These are phyloP conservation scores for Mycena epipterygia DNA, from an alignment of 768 basidiomycete species.

Conservation along the genomic window DNA sequence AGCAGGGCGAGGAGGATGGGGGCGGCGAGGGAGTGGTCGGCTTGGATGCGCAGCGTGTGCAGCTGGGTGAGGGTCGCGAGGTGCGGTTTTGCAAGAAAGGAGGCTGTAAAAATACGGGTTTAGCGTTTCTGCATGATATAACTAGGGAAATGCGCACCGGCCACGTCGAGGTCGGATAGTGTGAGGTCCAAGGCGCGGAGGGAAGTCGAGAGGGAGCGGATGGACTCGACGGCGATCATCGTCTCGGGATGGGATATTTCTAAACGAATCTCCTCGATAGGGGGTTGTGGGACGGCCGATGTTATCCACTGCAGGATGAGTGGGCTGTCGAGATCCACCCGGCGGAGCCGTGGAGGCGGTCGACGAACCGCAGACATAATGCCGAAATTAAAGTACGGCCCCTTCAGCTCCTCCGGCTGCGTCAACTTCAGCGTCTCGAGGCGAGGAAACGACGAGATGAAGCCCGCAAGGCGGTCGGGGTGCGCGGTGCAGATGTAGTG, in stretches of 20 bases:
- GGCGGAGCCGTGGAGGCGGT: constrained; percentile 9
- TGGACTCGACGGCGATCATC: constrained; percentile 8
- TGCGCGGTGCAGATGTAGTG: neutral
- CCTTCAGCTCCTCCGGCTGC: constrained; percentile 26
- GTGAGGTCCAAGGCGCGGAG: constrained; percentile 18
- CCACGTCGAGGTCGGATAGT: constrained; percentile 16
- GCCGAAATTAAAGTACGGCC: constrained; percentile 7
- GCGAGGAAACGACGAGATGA: constrained; percentile 14
- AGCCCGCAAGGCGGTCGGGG: neutral
- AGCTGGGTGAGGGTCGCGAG: neutral
- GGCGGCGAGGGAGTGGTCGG: constrained; percentile 27
- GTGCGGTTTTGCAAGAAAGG: constrained; percentile 6
- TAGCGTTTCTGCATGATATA: neutral
- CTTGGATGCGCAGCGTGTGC: constrained; percentile 17
- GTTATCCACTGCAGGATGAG: constrained; percentile 15
- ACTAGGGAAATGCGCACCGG: neutral
- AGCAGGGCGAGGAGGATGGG: constrained; percentile 19
- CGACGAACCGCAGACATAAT: neutral
- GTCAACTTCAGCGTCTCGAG: constrained; percentile 27
- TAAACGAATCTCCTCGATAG: neutral
- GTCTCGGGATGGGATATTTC: constrained; percentile 18
- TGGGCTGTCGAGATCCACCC: constrained; percentile 24
- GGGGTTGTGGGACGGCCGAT: neutral
- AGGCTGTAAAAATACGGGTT: neutral
- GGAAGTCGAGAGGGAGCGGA: constrained; percentile 8